phyloP scores from a whole-genome alignment of 208 protist species.

The Lotmaria passim region DNA sequence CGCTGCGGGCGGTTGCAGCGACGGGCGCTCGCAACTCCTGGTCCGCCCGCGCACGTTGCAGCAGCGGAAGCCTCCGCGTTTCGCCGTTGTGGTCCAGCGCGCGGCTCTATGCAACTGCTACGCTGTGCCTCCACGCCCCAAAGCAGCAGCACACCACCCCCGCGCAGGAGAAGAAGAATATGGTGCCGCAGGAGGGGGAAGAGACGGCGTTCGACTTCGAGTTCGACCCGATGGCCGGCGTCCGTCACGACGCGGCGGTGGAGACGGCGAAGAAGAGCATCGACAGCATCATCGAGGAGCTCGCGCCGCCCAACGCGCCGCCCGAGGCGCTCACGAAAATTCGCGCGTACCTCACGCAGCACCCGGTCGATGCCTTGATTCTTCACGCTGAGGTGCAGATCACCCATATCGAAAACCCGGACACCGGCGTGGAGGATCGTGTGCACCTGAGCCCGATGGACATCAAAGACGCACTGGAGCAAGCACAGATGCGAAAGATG shows the following conservation, averaged over 20 bases:
- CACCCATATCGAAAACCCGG: conserved; percentile 83
- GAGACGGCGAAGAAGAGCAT: conserved; percentile 64
- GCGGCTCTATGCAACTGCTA: neutral
- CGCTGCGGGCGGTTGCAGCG: neutral
- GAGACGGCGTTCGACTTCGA: conserved; percentile 52
- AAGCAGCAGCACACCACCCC: neutral
- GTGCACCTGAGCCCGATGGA: conserved; percentile 69
- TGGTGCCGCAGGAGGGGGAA: neutral
- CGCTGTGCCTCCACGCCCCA: conserved; percentile 2
- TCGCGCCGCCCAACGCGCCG: conserved; percentile 64
- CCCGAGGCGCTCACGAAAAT: conserved; percentile 58
- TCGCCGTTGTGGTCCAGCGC: conserved; percentile 1
- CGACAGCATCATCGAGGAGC: conserved; percentile 55
- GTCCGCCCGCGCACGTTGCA: neutral
- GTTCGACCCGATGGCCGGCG: conserved; percentile 80
- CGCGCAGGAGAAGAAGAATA: neutral
- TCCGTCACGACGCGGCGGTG: conserved; percentile 79
- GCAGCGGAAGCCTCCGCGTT: neutral
- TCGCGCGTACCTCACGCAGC: conserved; percentile 62
- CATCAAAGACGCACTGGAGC: conserved; percentile 71
- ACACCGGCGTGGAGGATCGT: conserved; percentile 67
- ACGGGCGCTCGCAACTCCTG: neutral
- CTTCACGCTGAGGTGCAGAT: conserved; percentile 67
- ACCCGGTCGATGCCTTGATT: conserved; percentile 85
- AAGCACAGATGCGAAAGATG: conserved; percentile 61